Evolutionary conservation across 768 basidiomycete genomes (phyloP).

Genomic region (Antrodiella citrinella): DNA sequence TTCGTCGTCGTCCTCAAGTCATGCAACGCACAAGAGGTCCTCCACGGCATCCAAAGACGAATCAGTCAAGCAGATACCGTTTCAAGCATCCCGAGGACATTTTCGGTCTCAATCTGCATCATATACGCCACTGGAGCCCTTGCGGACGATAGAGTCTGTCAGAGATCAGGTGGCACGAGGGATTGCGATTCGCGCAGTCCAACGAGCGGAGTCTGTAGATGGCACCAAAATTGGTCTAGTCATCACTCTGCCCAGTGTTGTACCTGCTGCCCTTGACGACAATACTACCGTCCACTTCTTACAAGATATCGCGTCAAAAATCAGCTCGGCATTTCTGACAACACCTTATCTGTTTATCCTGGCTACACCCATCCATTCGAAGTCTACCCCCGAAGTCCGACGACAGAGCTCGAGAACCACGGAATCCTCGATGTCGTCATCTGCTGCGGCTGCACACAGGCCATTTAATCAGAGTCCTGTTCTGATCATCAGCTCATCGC

Average conservation of each 20-base stretch:
- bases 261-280: neutral
- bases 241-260: slow-evolving; percentile 44
- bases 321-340: neutral
- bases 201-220: slow-evolving; percentile 40
- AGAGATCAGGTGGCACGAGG: slow-evolving; percentile 51
- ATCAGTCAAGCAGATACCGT: neutral
- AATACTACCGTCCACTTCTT: slow-evolving; percentile 50
- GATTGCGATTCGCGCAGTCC: slow-evolving; percentile 47
- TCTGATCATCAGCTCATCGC: slow-evolving; percentile 49
- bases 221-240: slow-evolving; percentile 52
- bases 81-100: neutral
- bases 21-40: neutral
- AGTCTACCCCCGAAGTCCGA: slow-evolving; percentile 13
- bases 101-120: neutral
- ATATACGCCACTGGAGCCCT: slow-evolving; percentile 5
- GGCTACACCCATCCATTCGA: slow-evolving; percentile 1
- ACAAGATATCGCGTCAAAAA: slow-evolving; percentile 37
- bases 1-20: neutral
- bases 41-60: neutral
- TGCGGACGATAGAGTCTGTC: slow-evolving; percentile 52
- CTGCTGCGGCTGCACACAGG: neutral
- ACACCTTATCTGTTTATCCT: neutral
- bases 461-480: slow-evolving; percentile 24
- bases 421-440: neutral
- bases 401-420: slow-evolving; percentile 18